Conservation (phyloP, 371 early-diverging fungal species). For the Syncephalastrum racemosum region DNA sequence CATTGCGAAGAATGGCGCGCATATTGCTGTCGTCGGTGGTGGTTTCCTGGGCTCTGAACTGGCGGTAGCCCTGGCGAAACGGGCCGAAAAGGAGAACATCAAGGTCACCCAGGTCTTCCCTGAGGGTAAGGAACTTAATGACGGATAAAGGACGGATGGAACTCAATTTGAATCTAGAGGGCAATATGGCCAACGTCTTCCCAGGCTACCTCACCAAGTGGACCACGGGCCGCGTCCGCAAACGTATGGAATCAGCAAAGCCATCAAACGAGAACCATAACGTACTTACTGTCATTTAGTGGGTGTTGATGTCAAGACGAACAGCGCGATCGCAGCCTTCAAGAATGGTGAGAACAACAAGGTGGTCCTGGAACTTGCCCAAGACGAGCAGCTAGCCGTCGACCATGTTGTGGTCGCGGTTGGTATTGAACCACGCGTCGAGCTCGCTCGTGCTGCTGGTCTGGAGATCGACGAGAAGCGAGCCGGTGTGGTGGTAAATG, state of each 20-base stretch:
- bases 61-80: constrained; percentile 64
- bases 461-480: constrained; percentile 68
- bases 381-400: constrained; percentile 45
- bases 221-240: constrained; percentile 63
- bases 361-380: constrained; percentile 48
- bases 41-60: constrained; percentile 80
- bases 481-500: constrained; percentile 75
- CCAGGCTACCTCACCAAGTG: constrained; percentile 71
- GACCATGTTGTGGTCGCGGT: constrained; percentile 77
- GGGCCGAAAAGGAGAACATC: constrained; percentile 48
- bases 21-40: constrained; percentile 71
- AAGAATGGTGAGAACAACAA: constrained; percentile 42
- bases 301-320: constrained; percentile 62
- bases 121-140: constrained; percentile 41
- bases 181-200: constrained; percentile 75
- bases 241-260: constrained; percentile 30
- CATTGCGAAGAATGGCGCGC: constrained; percentile 51
- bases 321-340: constrained; percentile 45
- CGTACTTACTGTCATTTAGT: constrained; percentile 22
- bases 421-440: constrained; percentile 71
- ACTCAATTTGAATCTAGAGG: constrained; percentile 29
- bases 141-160: background rate
- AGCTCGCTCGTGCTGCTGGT: constrained; percentile 67
- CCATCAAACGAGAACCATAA: background rate
- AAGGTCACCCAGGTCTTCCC: constrained; percentile 74